A percentile compares a stretch with the other conserved stretches of the same genome.
Conservation (phyloP, 805 yeast species). For the Brettanomyces nanus region DNA sequence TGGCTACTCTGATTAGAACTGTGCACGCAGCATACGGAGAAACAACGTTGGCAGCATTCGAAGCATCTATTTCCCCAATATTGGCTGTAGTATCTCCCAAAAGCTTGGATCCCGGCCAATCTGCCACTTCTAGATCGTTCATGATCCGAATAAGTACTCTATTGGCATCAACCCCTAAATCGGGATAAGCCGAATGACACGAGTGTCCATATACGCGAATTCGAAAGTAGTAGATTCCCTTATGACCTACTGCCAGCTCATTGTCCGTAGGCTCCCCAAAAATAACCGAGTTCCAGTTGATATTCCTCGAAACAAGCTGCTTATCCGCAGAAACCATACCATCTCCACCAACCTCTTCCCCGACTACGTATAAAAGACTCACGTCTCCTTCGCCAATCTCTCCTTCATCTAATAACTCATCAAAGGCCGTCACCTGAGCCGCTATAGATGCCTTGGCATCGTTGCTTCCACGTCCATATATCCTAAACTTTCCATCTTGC, state of each 20-base stretch:
- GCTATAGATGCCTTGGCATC: conserved; percentile 73
- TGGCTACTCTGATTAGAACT: conserved; percentile 47
- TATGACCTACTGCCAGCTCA: conserved; percentile 63
- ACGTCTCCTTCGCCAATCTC: conserved; percentile 45
- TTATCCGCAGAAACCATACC: conserved; percentile 48
- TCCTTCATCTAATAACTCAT: conserved; percentile 34
- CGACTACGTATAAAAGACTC: conserved; percentile 55
- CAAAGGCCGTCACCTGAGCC: conserved; percentile 46
- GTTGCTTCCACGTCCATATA: conserved; percentile 59
- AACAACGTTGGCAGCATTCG: conserved; percentile 60
- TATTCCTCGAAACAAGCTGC: conserved; percentile 25
- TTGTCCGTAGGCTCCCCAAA: conserved; percentile 75
- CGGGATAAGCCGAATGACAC: conserved; percentile 64
- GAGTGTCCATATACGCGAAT: conserved; percentile 47
- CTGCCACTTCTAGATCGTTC: conserved; percentile 32
- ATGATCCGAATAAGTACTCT: conserved; percentile 45
- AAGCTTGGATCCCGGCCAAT: conserved; percentile 42
- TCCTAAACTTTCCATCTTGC: conserved; percentile 23
- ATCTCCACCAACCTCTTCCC: conserved; percentile 58
- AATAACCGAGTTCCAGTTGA: conserved; percentile 49
- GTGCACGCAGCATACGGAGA: conserved; percentile 50
- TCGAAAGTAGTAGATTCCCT: conserved; percentile 41
- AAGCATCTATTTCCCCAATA: conserved; percentile 49
- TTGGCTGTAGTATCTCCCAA: conserved; percentile 59
- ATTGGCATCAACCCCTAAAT: conserved; percentile 56